Base-by-base conservation (phyloP, 768 basidiomycete genomes). In the Mycena alexandri region DNA sequence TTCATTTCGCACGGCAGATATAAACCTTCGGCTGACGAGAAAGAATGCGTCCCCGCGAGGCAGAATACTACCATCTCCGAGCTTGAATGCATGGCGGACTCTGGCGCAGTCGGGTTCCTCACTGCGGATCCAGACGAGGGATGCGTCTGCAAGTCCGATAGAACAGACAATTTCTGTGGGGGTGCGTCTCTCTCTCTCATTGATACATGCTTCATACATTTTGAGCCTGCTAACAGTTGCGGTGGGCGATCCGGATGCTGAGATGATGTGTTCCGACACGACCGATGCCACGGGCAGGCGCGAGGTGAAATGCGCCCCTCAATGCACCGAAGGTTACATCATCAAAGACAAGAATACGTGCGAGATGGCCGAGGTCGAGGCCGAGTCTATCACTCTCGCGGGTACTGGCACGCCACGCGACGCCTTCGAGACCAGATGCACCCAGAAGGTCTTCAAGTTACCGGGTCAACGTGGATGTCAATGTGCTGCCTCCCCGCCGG, bases 241-340 rank as follows among this genome's bases (percentile, higher is more conserved):
- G 3, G 41, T 43, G 4, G 24, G 38, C 1, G 57, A 47, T 10
- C 19, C 17, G 11, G 43, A 59, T 13, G 43, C 44, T 19, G 47
- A 60, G 11, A 60, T 60, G 58, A 60, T 60, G 36, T 60, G 58
- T 25, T 50, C 46, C 4, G 58, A 60, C 58, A 60, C 46, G 19
- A 60, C 58, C 14, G 47, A 60, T 14, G 0, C 5, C 10, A 7
- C 19, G 10, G 57, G 57, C 5, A 47, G 36, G 5, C 57, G 57
- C 19, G 36, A 48, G 17, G 58, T 48, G 21, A 50, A 34, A 1
- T 50, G 58, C 34, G 58, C 46, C 21, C 34, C 50, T 14, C 36
- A 50, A 19, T 60, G 58, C n/a, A 9, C 47, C n/a, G 58, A 17
- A 9, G 16, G 5, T 0, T 50, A 21, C 24, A 19, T 14, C 17